A percentile compares a stretch with the other conserved stretches of the same genome.
phyloP scores from a whole-genome alignment of 148 eudicot genomes.

The Chenopodium album region DNA sequence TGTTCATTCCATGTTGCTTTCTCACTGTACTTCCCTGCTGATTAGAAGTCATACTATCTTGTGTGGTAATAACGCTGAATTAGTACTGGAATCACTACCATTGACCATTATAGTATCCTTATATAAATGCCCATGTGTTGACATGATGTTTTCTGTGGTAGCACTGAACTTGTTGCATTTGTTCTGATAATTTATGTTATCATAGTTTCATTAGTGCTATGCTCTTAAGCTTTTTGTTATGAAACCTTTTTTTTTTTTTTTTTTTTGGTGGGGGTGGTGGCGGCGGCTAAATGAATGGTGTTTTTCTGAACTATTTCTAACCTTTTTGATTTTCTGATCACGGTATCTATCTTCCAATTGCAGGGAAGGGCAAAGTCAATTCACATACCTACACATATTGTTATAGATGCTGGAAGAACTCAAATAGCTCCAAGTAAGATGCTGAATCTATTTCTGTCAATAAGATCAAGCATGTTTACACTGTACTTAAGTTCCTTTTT shows the following conservation, averaged over 20 bases:
- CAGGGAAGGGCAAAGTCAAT: slow-evolving; percentile 92
- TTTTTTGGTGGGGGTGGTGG: too few species aligned
- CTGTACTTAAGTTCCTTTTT: background rate
- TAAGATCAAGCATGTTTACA: background rate
- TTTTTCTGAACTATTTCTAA: background rate
- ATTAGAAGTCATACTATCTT: background rate
- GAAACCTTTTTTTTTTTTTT: too few species aligned
- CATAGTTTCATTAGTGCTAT: background rate
- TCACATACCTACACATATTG: slow-evolving; percentile 73
- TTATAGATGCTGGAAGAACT: slow-evolving; percentile 95
- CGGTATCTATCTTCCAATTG: slow-evolving; percentile 11
- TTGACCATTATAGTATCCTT: background rate
- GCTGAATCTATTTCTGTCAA: slow-evolving; percentile 8
- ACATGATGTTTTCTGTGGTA: background rate
- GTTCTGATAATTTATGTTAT: background rate
- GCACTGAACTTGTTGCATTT: background rate
- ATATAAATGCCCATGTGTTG: background rate
- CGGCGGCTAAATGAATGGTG: background rate
- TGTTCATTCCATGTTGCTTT: background rate
- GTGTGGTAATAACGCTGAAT: background rate
- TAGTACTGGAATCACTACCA: background rate
- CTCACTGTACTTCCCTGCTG: background rate
- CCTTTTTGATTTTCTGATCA: background rate
- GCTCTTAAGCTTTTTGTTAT: background rate
- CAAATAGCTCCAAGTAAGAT: slow-evolving; percentile 97